Percentiles rank a stretch among this genome's conserved stretches.
phyloP scores from a whole-genome alignment of 2,329 filamentous ascomycete genomes.

The Ophiosphaerella korrae region DNA sequence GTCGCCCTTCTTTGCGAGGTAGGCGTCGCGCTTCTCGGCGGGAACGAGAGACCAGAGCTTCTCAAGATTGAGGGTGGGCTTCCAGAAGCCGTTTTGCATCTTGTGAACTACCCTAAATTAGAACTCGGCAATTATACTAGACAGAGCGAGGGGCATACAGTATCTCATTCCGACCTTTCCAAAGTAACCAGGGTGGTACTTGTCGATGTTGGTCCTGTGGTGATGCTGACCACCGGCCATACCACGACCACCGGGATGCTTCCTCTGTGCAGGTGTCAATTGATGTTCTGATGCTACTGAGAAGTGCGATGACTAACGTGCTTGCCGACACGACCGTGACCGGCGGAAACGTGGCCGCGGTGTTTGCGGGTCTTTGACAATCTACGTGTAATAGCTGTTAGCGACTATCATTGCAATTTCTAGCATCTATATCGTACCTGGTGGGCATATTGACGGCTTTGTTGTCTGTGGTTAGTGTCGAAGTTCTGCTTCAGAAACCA shows the following conservation, averaged over 20 bases:
- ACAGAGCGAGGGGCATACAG: constrained; percentile 14
- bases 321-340: constrained; percentile 98
- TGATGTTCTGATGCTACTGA: not conserved
- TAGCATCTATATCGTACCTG: constrained; percentile 17
- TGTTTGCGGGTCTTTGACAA: constrained; percentile 44
- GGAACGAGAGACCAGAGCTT: constrained; percentile 99
- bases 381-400: constrained; percentile 12
- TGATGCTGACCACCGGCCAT: constrained; percentile 99
- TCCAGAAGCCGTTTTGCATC: constrained; percentile 95
- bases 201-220: constrained; percentile 90
- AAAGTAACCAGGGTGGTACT: constrained; percentile 99
- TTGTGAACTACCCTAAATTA: constrained; percentile 73
- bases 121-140: constrained; percentile 51
- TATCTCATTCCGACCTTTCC: constrained; percentile 79
- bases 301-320: constrained; percentile 56
- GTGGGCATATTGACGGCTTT: constrained; percentile 42
- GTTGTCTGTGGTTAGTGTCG: constrained; percentile 32
- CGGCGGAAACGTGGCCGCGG: constrained; percentile 97
- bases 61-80: constrained; percentile 97
- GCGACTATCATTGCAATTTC: not conserved
- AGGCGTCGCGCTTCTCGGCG: constrained; percentile 88
- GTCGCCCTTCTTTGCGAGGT: constrained; percentile 83
- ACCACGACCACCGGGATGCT: constrained; percentile 76
- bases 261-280: constrained; percentile 58
- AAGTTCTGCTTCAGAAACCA: constrained; percentile 7